Evolutionary conservation across 2,329 filamentous ascomycete genomes (phyloP).

Genomic region (Aspergillus proliferans): DNA sequence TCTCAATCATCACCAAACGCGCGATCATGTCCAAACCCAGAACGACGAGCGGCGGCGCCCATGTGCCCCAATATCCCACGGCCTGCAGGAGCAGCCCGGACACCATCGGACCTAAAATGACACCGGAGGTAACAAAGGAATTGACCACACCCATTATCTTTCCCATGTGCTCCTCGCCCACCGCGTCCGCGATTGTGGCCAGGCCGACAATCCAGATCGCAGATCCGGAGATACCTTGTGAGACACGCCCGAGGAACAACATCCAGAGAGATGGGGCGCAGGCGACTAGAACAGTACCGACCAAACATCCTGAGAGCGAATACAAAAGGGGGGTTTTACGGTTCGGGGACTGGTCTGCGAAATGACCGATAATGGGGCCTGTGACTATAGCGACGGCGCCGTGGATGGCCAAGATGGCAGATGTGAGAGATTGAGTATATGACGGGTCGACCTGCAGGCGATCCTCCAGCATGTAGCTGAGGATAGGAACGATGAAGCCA

Average conservation of each 20-base stretch:
- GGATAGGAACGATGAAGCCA: conserved; percentile 27
- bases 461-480: conserved; percentile 25
- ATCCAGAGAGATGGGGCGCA: conserved; percentile 12
- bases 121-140: conserved; percentile 20
- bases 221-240: conserved; percentile 24
- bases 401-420: conserved; percentile 19
- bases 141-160: conserved; percentile 19
- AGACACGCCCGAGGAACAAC: conserved; percentile 21
- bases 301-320: conserved; percentile 17
- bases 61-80: conserved; percentile 27
- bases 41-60: conserved; percentile 21
- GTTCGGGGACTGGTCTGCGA: conserved; percentile 21
- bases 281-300: conserved; percentile 22
- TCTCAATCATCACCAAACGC: conserved; percentile 25
- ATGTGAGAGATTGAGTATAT: conserved; percentile 19
- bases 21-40: conserved; percentile 23
- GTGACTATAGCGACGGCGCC: conserved; percentile 18
- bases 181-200: conserved; percentile 22
- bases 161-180: conserved; percentile 20
- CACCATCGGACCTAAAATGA: conserved; percentile 23
- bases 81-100: conserved; percentile 22
- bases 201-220: conserved; percentile 29
- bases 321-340: conserved; percentile 19
- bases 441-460: conserved; percentile 18
- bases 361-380: conserved; percentile 20